Percentiles rank a stretch among this genome's conserved stretches.
Evolutionary conservation across 805 yeast species (phyloP).

Genomic region (Brettanomyces nanus): DNA sequence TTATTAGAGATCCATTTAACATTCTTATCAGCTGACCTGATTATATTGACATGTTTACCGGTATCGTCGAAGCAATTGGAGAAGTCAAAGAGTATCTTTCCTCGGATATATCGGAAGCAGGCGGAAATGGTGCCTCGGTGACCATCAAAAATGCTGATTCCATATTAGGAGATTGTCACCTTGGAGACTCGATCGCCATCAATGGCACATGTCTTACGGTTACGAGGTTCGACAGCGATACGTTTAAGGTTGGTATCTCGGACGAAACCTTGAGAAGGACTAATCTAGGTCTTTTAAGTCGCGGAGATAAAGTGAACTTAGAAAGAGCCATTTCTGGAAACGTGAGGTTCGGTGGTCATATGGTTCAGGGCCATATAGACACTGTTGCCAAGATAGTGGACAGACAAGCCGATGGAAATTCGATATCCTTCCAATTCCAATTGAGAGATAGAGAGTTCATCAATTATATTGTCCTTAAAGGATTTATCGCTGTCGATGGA

Average conservation of each 20-base stretch:
- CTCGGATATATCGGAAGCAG: constrained; percentile 42
- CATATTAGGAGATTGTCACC: constrained; percentile 70
- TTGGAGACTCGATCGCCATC: constrained; percentile 90
- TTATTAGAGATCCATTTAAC: too few species aligned
- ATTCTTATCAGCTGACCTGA: not conserved
- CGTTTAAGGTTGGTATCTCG: constrained; percentile 84
- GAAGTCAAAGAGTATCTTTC: constrained; percentile 38
- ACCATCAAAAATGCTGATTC: constrained; percentile 52
- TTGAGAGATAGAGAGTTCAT: constrained; percentile 54
- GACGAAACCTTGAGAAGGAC: constrained; percentile 87
- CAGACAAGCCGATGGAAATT: constrained; percentile 57
- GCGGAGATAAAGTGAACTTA: constrained; percentile 65
- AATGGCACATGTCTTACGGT: constrained; percentile 92
- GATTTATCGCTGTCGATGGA: constrained; percentile 90
- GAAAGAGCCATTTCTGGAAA: constrained; percentile 84
- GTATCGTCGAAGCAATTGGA: constrained; percentile 83
- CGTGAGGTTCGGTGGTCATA: constrained; percentile 90
- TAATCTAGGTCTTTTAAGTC: constrained; percentile 53
- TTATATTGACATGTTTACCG: constrained; percentile 71
- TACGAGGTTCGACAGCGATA: constrained; percentile 54
- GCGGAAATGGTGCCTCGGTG: constrained; percentile 70
- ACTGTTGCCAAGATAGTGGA: constrained; percentile 64
- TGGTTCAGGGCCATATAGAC: constrained; percentile 97
- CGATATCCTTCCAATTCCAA: constrained; percentile 67
- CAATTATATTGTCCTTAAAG: constrained; percentile 86